These are phyloP conservation scores for Gossypium schwendimanii DNA, from an alignment of 441 rosid species.

Conservation along the genomic window DNA sequence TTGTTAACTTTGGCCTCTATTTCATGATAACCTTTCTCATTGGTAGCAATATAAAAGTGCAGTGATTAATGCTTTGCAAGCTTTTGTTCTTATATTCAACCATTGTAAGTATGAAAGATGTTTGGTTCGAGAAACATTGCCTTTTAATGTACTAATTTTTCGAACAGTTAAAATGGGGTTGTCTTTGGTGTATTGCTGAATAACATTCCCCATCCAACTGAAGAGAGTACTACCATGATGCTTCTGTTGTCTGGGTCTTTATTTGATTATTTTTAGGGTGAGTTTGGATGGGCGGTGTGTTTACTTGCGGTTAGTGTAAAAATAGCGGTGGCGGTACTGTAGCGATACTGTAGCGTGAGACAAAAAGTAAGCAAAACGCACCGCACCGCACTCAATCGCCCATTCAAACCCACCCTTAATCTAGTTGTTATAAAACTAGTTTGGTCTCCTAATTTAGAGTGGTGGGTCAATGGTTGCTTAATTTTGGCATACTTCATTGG, in stretches of 20 bases:
- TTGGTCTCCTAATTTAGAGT: conserved; percentile 1
- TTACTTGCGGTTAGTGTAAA: too few species aligned
- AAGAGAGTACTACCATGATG: neutral
- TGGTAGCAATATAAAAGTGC: neutral
- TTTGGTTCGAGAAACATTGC: neutral
- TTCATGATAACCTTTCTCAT: neutral
- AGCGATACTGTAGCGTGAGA: too few species aligned
- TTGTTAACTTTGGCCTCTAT: neutral
- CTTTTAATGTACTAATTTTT: neutral
- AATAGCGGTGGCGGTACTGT: too few species aligned
- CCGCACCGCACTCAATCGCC: too few species aligned
- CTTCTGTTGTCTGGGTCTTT: neutral
- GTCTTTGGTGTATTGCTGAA: neutral
- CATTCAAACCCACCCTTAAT: neutral
- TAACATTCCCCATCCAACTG: neutral
- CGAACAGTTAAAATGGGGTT: neutral
- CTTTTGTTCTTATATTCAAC: neutral
- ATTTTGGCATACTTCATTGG: neutral
- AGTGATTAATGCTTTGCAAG: neutral
- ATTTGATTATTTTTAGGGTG: neutral
- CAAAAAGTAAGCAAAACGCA: too few species aligned
- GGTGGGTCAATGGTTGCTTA: neutral
- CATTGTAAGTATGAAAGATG: neutral
- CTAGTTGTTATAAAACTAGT: neutral
- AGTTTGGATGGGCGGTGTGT: too few species aligned